Conservation (phyloP, 768 basidiomycete genomes). For the Tricholoma furcatifolium region DNA sequence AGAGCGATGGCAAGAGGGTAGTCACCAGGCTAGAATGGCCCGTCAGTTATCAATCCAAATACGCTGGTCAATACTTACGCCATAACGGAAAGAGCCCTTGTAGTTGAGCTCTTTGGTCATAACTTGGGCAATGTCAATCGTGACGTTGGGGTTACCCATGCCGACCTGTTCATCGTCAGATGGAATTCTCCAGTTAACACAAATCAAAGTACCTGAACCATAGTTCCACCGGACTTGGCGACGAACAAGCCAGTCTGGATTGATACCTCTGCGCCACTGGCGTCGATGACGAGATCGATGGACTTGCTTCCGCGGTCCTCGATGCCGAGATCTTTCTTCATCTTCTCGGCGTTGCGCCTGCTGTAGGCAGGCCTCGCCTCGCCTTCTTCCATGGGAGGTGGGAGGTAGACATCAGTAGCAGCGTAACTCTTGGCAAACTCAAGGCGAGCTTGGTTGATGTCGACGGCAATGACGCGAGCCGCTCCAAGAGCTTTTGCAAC, state of each 20-base stretch:
- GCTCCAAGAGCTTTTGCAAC: conserved; percentile 95
- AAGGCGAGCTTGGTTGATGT: conserved; percentile 73
- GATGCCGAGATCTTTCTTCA: conserved; percentile 67
- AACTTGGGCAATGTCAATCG: conserved; percentile 67
- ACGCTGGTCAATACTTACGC: conserved; percentile 40
- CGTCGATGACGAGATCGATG: conserved; percentile 88
- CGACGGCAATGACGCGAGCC: conserved; percentile 78
- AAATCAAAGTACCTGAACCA: conserved; percentile 52
- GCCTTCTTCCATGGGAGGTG: conserved; percentile 54
- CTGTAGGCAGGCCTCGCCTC: conserved; percentile 75
- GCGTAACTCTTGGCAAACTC: conserved; percentile 86
- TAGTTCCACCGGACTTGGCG: conserved; percentile 72
- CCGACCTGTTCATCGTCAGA: conserved; percentile 56
- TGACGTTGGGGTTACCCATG: conserved; percentile 78
- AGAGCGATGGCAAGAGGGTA: conserved; percentile 86
- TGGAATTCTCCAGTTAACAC: background rate
- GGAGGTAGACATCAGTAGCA: conserved; percentile 74
- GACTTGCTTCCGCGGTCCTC: conserved; percentile 66
- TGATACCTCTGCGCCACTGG: conserved; percentile 90
- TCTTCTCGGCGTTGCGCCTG: conserved; percentile 61
- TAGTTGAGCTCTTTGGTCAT: conserved; percentile 77
- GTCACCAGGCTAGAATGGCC: conserved; percentile 62
- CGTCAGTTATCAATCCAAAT: background rate
- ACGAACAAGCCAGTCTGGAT: conserved; percentile 84
- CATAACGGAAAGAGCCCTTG: conserved; percentile 93